Percentiles rank a stretch among this genome's conserved stretches.
Conservation (phyloP, 1,139 yeast genomes). For the Pichia sp. region DNA sequence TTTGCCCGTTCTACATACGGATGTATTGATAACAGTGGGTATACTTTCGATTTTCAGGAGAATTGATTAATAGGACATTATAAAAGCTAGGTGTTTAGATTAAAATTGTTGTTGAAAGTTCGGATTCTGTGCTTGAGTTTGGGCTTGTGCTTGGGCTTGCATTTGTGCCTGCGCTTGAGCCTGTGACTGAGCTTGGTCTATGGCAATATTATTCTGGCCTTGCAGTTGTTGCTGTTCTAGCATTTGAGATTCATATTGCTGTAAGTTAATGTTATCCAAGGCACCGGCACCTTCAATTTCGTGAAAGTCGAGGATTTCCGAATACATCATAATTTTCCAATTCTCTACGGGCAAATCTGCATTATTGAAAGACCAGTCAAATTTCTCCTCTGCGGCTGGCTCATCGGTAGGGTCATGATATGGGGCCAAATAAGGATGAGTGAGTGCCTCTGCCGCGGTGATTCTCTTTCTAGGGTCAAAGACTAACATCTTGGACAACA, state of each 20-base stretch:
- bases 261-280: conserved; percentile 16
- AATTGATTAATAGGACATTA: no score
- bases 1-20: no score
- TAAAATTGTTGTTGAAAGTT: no score
- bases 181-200: conserved; percentile 13
- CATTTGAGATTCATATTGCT: conserved; percentile 22
- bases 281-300: conserved; percentile 45
- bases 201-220: conserved; percentile 14
- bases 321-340: conserved; percentile 99
- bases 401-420: conserved; percentile 98
- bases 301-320: conserved; percentile 94
- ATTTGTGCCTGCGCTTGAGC: conserved; percentile 5
- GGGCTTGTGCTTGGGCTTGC: conserved; percentile 2
- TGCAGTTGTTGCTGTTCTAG: conserved; percentile 24
- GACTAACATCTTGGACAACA: conserved; percentile 82
- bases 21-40: no score
- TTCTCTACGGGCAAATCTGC: conserved; percentile 97
- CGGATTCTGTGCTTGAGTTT: background rate
- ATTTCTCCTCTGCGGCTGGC: conserved; percentile 86
- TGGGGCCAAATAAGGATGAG: conserved; percentile 92
- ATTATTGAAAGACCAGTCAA: conserved; percentile 98
- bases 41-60: no score
- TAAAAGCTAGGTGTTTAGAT: no score
- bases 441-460: conserved; percentile 83
- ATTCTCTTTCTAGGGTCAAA: conserved; percentile 68